Base-by-base conservation (phyloP, 352 stramenopile genomes). In the Phytophthora melonis region DNA sequence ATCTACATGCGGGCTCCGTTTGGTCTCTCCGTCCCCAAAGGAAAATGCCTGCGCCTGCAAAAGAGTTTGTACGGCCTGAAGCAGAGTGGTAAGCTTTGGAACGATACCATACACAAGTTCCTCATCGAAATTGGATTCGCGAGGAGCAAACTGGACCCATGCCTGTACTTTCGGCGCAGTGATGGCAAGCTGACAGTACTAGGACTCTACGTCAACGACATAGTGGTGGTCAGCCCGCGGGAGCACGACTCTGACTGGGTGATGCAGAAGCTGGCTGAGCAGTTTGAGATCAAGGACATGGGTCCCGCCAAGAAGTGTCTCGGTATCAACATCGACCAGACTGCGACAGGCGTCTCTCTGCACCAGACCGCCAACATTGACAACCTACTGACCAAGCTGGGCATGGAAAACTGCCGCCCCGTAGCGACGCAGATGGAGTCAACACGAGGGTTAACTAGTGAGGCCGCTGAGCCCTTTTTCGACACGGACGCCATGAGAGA, bases 121-220 rank as follows among this genome's bases (percentile, higher is more conserved):
- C 23, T 67, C 0, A 9, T 30, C 2, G 59, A 66, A 8, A 10
- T 36, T 2, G 47, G 45, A 0, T 58, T 52, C 11, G 11, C 3
- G 18, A 19, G 61, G n/a, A 59, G 30, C 54, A 21, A 45, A 18
- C 54, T 59, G 3, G 54, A 59, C 30, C 25, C 27, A 10, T 59
- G 54, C n/a, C 30, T 59, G 27, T 59, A 59, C 54, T 59, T 59
- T 21, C 54, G 54, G 6, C 25, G 30, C 1, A 10, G 54, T 59
- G 23, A 25, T 25, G 23, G 23, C 23, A 25, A 25, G 23, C 23
- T 25, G 23, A 25, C 23, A 25, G 23, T 25, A 25, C 23, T 25
- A 25, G 23, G 23, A 25, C 23, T 25, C 23, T 25, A 25, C 23
- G 23, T 25, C 5, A 25, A 59, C n/a, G 54, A 59, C 16, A 10